Conservation (phyloP, 805 yeast genomes). For the Nakazawaea pomicola region DNA sequence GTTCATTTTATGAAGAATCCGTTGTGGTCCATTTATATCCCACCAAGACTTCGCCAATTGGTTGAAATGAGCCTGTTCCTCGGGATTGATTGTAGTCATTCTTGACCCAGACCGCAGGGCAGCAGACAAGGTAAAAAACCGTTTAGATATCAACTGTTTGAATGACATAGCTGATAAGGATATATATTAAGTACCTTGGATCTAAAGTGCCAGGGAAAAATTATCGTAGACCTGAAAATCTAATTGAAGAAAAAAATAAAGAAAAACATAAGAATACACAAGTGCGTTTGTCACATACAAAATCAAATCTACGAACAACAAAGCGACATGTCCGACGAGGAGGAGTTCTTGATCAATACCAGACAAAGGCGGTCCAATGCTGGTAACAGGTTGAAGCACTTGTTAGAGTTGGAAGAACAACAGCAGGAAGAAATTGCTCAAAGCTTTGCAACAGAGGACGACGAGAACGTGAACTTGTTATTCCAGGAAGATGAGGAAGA, state of each 20-base stretch:
- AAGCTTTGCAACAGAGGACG: conserved; percentile 49
- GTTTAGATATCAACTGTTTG: too few species aligned
- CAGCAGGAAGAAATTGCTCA: conserved; percentile 20
- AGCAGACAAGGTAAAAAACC: background rate
- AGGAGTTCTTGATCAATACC: conserved; percentile 64
- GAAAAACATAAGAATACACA: background rate
- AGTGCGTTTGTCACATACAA: too few species aligned
- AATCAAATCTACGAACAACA: too few species aligned
- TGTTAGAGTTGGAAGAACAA: conserved; percentile 69
- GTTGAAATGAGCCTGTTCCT: conserved; percentile 79
- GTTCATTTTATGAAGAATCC: conserved; percentile 94
- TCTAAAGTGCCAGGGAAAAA: too few species aligned
- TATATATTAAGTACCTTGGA: too few species aligned
- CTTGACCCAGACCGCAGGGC: background rate
- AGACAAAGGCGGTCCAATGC: conserved; percentile 83
- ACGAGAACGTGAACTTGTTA: conserved; percentile 65
- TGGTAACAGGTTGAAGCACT: conserved; percentile 72
- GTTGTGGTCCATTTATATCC: conserved; percentile 90
- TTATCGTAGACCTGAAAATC: too few species aligned
- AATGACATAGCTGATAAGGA: too few species aligned
- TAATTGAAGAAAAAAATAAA: too few species aligned
- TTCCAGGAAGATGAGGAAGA: conserved; percentile 63
- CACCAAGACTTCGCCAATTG: conserved; percentile 96
- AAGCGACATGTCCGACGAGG: conserved; percentile 21
- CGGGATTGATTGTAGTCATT: conserved; percentile 38